Evolutionary conservation across 23 red algal genomes (phyloP), one percentile per base, ranked within the genome.

Genomic region (Gracilaria caudata): DNA sequence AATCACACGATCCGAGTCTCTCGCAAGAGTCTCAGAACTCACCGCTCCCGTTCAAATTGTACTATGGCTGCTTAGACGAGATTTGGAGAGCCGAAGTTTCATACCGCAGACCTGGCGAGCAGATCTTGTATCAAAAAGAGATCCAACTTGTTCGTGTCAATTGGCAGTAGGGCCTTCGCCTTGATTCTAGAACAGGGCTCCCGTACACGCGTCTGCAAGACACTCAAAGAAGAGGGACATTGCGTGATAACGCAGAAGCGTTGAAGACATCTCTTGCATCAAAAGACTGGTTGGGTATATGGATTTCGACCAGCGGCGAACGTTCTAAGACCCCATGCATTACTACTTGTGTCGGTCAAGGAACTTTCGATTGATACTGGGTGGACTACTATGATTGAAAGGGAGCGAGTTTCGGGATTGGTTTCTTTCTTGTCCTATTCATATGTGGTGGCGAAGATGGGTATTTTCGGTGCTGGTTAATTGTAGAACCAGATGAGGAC

Each of bases 141-240:
- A 23, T 71, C 7, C 16, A 7, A 39, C 65, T 71, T 3, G n/a
- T 39, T 39, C 65, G 65, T n/a, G 33, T 71, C 7, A 71, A 71
- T 26, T 71, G 65, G 65, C 21, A 40, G 34, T 71, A 71, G 21
- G 65, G 65, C 37, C 33, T 71, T 5, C 65, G 65, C 19, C 34
- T 71, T 3, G 65, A 71, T 19, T 0, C 20, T 7, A 21, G 6
- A 8, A 38, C 65, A 10, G 32, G 33, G 3, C 65, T 39, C 6
- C 7, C 65, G 20, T 71, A 28, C 26, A 71, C 65, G 1, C 19
- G 0, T 39, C 65, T 71, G 2, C 32, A n/a, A 28, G 33, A 3
- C 65, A 4, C 21, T 7, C 7, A 49, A 41, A 41, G 40, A 1
- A 33, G 65, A 2, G 11, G 65, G 14, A 7, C 21, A 1, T 21